Evolutionary conservation across 495 filamentous ascomycete genomes (phyloP), one percentile per base, ranked within the genome.

Genomic region (Terfezia boudieri): DNA sequence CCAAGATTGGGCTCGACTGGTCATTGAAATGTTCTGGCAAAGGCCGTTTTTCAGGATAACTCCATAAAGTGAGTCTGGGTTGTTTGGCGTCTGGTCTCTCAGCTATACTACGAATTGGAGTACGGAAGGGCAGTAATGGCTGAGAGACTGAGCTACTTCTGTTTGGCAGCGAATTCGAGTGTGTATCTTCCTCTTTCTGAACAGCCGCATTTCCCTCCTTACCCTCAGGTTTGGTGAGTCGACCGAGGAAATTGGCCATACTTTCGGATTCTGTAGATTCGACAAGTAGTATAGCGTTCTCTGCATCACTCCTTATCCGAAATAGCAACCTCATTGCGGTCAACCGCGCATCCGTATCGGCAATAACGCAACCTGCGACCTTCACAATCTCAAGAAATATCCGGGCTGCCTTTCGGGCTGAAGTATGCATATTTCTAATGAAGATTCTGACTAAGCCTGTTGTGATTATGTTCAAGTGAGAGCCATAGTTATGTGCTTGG

Each of bases 251-350:
- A 32, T 75, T 76, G 41, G 89, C 83, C 10, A 94, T 67, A 50
- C 74, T 75, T 59, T 82, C 78, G 46, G 75, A 78, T 59, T 92
- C 86, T 0, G 76, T 74, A 8, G 73, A 71, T 8, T 74, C 66
- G 2, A 77, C 73, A 32, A 94, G 67, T 46, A 79, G 81, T 4
- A 95, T 73, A 37, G 76, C 74, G 50, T 85, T 74, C 14, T 79
- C 75, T 36, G 78, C 82, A 63, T 94, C 84, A 32, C 84, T 84
- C 51, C 89, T 76, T 17, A 96, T 69, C 20, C 89, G 78, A 62
- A 90, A 87, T 8, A 96, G 71, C 49, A 94, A 68, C 60, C 86
- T 92, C 70, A 94, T 76, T 4, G 82, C 81, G 9, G 79, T 81
- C 23, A 95, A 69, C 10, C 86, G 82, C 49, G 85, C 78, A 66